A percentile compares a stretch with the other conserved stretches of the same genome.
Evolutionary conservation across 306 rosid genomes (phyloP).

Genomic region (Sicyos edulis): DNA sequence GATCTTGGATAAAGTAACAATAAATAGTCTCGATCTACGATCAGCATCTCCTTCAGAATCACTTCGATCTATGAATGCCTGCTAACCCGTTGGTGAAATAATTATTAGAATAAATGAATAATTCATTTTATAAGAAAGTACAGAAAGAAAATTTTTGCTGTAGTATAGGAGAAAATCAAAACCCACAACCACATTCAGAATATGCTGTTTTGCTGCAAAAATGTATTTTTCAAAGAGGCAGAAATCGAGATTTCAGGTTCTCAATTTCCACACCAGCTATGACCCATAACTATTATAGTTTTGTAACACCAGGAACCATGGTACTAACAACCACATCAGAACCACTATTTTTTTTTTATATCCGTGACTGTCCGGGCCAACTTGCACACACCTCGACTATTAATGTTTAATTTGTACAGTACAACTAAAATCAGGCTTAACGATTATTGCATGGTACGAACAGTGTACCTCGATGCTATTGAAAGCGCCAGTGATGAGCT

Average conservation of each 20-base stretch:
- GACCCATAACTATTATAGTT: background rate
- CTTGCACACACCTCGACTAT: no score
- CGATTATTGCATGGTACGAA: background rate
- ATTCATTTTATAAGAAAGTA: background rate
- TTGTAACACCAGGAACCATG: background rate
- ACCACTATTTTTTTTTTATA: no score
- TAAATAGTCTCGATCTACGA: conserved; percentile 52
- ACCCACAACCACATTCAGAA: background rate
- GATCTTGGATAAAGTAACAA: conserved; percentile 55
- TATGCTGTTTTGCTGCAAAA: background rate
- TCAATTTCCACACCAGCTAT: background rate
- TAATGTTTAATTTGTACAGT: background rate
- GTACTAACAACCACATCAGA: conserved; percentile 4
- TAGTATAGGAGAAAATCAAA: background rate
- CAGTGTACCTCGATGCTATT: conserved; percentile 58
- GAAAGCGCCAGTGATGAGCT: conserved; percentile 65
- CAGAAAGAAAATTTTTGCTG: background rate
- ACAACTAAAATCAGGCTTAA: background rate
- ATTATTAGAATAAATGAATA: conserved; percentile 14
- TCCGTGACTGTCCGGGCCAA: no score
- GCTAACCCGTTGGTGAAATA: background rate
- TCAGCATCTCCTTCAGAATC: conserved; percentile 48
- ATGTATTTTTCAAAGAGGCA: background rate
- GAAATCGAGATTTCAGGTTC: background rate
- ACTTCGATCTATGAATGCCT: conserved; percentile 65